Base-by-base conservation (phyloP, 2,329 filamentous ascomycete species). In the Alternaria solani region DNA sequence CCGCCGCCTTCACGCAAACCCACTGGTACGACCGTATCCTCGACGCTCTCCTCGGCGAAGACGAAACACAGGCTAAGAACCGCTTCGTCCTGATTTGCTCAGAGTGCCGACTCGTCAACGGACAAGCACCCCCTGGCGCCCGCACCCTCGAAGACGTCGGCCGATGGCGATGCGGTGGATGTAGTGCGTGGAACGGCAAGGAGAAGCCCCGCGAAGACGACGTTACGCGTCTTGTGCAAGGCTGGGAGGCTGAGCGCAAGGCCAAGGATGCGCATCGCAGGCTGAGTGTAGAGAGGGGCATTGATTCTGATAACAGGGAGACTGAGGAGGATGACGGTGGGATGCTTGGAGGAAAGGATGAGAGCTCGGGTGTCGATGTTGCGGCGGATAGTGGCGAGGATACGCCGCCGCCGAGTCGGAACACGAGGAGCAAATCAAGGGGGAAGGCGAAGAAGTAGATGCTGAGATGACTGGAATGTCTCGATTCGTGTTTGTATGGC, bases 21-120 rank as follows among this genome's bases (percentile, higher is more conserved):
- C 89, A 91, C 74, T 99, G 95, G 95, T 99, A 98, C 79, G 95
- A 99, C 76, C 88, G 94, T 57, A 89, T 99, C 54, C 84, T 99
- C 58, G 95, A 99, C 73, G 87, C 96, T 0, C 87, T 99, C 26
- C 86, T 99, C 0, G 95, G 95, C 51, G 95, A 99, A 74, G 95
- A 99, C 72, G 95, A 99, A 79, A 96, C 92, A 5, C 89, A 91
- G 12, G 88, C 94, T 2, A 96, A 93, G 81, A 98, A 98, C 78
- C 89, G 95, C 18, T 88, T 97, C 59, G 94, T 89, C 7, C 83
- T 99, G 65, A 92, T 99, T 56, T 99, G 95, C 80, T 79, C 83
- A 32, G 84, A 86, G 39, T 99, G 95, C 77, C 86, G 92, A 30
- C 86, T 97, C 1, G 94, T 99, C 48, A 99, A 99, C 75, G 95